These are phyloP conservation scores for Phyllachora maydis DNA, from an alignment of 2,329 filamentous ascomycete species.

Conservation along the genomic window DNA sequence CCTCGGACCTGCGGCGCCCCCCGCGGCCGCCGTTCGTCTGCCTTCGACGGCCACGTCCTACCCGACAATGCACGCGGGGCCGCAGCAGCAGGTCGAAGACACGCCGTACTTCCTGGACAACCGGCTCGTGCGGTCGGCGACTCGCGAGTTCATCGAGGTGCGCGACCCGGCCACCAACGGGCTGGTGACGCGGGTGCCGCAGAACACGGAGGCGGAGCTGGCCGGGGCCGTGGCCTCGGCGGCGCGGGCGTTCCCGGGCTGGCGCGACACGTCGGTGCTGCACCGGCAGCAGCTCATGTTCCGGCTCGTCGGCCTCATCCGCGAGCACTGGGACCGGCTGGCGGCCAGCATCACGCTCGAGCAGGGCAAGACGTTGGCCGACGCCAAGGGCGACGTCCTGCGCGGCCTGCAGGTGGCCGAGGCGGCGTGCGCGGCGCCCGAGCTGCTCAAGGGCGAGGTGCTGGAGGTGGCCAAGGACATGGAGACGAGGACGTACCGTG, in stretches of 20 bases:
- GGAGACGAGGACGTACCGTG: slow-evolving; percentile 68
- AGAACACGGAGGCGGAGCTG: slow-evolving; percentile 62
- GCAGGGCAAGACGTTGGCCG: slow-evolving; percentile 75
- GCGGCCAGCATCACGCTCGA: slow-evolving; percentile 73
- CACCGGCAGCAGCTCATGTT: slow-evolving; percentile 73
- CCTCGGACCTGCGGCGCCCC: slow-evolving; percentile 27
- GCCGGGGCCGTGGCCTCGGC: slow-evolving; percentile 56
- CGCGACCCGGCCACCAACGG: slow-evolving; percentile 74
- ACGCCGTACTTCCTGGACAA: slow-evolving; percentile 74
- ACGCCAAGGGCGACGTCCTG: slow-evolving; percentile 65
- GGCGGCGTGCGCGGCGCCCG: slow-evolving; percentile 60
- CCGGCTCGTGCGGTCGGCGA: slow-evolving; percentile 46
- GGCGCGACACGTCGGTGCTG: slow-evolving; percentile 53
- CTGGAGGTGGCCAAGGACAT: slow-evolving; percentile 78
- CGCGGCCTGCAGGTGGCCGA: slow-evolving; percentile 71
- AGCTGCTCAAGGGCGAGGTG: slow-evolving; percentile 65
- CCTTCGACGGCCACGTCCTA: slow-evolving; percentile 38
- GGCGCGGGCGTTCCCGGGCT: slow-evolving; percentile 52
- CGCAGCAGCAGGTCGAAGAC: slow-evolving; percentile 43
- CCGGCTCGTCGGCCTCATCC: slow-evolving; percentile 59
- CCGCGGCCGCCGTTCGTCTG: too few relatives aligned
- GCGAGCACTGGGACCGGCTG: slow-evolving; percentile 69
- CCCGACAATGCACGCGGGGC: slow-evolving; percentile 52
- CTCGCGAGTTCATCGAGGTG: slow-evolving; percentile 57
- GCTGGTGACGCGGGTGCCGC: slow-evolving; percentile 63